phyloP scores from a whole-genome alignment of 345 rosid species.

The Stellera chamaejasme region DNA sequence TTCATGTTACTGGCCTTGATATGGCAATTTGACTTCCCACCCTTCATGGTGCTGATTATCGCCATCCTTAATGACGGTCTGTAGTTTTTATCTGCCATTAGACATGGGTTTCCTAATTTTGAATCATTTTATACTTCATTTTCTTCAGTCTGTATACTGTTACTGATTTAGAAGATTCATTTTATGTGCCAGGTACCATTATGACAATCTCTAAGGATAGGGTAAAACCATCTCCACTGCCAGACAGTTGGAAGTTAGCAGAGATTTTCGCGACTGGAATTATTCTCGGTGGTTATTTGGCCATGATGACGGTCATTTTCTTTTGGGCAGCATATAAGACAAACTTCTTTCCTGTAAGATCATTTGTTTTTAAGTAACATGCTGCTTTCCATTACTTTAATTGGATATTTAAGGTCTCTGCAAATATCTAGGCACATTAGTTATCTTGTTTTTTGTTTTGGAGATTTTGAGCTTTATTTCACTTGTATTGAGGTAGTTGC shows the following conservation, averaged over 20 bases:
- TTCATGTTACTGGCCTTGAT: conserved; percentile 62
- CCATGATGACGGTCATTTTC: conserved; percentile 63
- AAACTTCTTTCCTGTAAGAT: conserved; percentile 44
- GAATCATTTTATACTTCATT: neutral
- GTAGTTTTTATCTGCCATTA: conserved; percentile 7
- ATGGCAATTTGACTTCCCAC: conserved; percentile 64
- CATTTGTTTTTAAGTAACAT: too few species aligned
- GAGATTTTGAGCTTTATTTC: neutral
- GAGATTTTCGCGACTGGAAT: conserved; percentile 54
- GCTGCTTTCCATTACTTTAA: too few species aligned
- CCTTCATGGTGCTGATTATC: conserved; percentile 59
- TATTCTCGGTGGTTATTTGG: conserved; percentile 51
- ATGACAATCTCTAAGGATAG: conserved; percentile 63
- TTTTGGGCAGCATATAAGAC: conserved; percentile 59
- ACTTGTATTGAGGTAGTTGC: neutral
- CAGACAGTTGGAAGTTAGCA: conserved; percentile 55
- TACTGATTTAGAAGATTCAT: neutral
- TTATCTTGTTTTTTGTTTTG: too few species aligned
- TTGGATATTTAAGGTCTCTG: too few species aligned
- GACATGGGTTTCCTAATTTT: neutral
- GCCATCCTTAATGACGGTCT: conserved; percentile 52
- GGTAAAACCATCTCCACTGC: conserved; percentile 55
- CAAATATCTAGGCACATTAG: too few species aligned
- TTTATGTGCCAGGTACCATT: conserved; percentile 33
- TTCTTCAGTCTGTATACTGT: neutral